phyloP scores from a whole-genome alignment of 768 basidiomycete genomes.

The Leccinum uliginosum region DNA sequence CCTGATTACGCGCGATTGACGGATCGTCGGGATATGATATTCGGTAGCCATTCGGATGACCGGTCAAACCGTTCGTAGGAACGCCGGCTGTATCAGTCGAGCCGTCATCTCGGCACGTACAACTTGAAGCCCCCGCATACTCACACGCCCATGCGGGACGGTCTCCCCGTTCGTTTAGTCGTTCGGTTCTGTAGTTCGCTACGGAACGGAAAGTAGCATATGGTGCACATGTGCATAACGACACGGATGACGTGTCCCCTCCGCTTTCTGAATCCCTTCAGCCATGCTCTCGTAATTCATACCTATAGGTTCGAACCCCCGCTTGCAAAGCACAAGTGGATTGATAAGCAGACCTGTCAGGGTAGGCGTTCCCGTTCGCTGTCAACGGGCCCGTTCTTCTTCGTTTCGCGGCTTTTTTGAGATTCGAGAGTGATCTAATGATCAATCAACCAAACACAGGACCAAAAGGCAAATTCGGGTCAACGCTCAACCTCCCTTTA shows the following conservation, averaged over 20 bases:
- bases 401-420: neutral
- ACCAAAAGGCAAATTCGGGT: neutral
- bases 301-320: neutral
- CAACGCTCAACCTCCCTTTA: neutral
- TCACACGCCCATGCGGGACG: neutral
- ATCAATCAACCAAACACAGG: neutral
- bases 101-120: constrained; percentile 8
- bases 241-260: neutral
- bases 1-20: constrained; percentile 8
- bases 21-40: constrained; percentile 6
- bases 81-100: constrained; percentile 3
- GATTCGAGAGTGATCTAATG: neutral
- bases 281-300: neutral
- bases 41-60: neutral
- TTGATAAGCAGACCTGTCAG: neutral
- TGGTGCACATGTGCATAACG: neutral
- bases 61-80: neutral
- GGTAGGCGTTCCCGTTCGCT: neutral
- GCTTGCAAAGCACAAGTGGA: neutral
- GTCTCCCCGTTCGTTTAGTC: neutral
- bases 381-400: neutral
- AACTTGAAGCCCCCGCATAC: neutral
- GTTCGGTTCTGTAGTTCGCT: neutral
- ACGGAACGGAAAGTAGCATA: neutral
- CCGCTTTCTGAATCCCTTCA: neutral